Evolutionary conservation across 768 basidiomycete species (phyloP).

Genomic region (Mycena venus): DNA sequence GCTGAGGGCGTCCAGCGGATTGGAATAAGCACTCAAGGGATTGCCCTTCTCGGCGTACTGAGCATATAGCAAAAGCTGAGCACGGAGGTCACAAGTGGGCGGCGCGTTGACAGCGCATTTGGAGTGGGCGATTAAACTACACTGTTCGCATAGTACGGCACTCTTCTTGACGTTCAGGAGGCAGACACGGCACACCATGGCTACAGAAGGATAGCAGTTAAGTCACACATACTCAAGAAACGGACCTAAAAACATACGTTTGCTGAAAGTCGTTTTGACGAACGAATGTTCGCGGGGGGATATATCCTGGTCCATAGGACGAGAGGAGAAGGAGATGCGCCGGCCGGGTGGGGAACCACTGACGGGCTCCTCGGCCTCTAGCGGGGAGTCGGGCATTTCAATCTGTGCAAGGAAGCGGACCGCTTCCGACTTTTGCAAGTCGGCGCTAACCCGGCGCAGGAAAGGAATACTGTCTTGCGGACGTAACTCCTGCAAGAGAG

Average conservation of each 20-base stretch:
- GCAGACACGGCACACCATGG: conserved; percentile 90
- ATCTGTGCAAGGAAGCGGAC: conserved; percentile 65
- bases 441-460: conserved; percentile 90
- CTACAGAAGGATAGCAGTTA: conserved; percentile 55
- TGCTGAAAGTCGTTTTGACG: conserved; percentile 93
- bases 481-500: conserved; percentile 72
- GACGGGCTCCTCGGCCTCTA: conserved; percentile 55
- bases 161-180: conserved; percentile 83
- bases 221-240: conserved; percentile 7
- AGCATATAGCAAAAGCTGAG: conserved; percentile 83
- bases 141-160: conserved; percentile 89
- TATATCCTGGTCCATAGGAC: conserved; percentile 62
- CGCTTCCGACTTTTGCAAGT: conserved; percentile 81
- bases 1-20: conserved; percentile 61
- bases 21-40: conserved; percentile 64
- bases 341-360: conserved; percentile 53
- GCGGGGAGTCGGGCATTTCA: conserved; percentile 59
- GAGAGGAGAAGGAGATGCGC: conserved; percentile 56
- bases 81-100: conserved; percentile 85
- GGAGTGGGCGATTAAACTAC: conserved; percentile 89
- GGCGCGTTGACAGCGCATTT: conserved; percentile 82
- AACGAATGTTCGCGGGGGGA: conserved; percentile 84
- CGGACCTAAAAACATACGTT: conserved; percentile 70
- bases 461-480: conserved; percentile 97
- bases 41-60: conserved; percentile 82